phyloP scores from a whole-genome alignment of 1,284 basidiomycete genomes.

The Ceratobasidium sp. region DNA sequence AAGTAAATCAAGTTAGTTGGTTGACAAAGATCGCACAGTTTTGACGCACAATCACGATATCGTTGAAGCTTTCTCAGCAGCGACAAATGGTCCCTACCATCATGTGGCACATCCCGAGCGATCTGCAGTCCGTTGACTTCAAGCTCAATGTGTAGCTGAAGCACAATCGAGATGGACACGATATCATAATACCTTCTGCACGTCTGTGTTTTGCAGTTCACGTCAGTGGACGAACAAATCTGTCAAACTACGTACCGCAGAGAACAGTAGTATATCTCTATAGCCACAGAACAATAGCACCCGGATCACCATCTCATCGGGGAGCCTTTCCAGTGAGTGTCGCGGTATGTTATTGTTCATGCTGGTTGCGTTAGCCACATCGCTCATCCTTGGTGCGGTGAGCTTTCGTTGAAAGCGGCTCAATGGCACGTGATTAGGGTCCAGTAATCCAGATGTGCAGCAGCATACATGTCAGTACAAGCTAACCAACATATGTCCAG shows the following conservation, averaged over 20 bases:
- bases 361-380: neutral
- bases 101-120: no score
- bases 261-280: neutral
- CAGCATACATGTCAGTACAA: no score
- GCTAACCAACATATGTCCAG: no score
- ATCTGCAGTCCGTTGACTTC: conserved; percentile 18
- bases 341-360: neutral
- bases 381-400: no score
- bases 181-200: neutral
- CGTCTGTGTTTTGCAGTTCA: neutral
- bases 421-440: no score
- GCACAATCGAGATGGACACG: neutral
- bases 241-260: neutral
- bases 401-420: no score
- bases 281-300: conserved; percentile 3
- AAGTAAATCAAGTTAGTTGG: neutral
- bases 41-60: neutral
- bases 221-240: neutral
- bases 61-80: neutral
- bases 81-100: no score
- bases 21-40: neutral
- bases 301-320: conserved; percentile 8
- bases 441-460: no score
- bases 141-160: conserved; percentile 27
- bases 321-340: neutral